Percentiles rank a stretch among this genome's conserved stretches.
phyloP scores from a whole-genome alignment of 306 rosid species.

The Ormosia emarginata region DNA sequence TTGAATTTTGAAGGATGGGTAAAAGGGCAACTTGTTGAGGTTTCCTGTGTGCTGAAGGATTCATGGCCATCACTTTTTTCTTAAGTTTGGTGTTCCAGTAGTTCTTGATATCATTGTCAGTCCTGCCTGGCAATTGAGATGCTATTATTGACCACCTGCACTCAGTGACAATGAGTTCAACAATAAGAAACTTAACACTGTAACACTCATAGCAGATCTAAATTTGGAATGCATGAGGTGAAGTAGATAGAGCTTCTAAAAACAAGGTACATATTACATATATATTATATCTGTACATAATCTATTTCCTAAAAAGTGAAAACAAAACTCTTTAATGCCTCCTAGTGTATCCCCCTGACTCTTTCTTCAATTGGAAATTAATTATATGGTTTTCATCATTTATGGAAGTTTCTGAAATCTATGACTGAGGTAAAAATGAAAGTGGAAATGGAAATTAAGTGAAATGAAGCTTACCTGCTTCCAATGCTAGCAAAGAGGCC shows the following conservation, averaged over 20 bases:
- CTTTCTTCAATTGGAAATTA: neutral
- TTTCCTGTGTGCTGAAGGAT: slow-evolving; percentile 31
- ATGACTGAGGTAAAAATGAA: neutral
- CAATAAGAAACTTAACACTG: neutral
- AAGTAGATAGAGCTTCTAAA: neutral
- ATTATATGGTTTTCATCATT: neutral
- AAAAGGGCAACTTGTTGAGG: slow-evolving; percentile 31
- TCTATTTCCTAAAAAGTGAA: neutral
- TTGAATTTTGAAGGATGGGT: slow-evolving; percentile 36
- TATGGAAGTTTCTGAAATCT: neutral
- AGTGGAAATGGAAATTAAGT: neutral
- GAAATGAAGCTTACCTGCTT: slow-evolving; percentile 61
- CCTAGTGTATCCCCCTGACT: neutral
- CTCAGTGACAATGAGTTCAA: neutral
- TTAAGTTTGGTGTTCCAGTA: slow-evolving; percentile 97
- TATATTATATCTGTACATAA: neutral
- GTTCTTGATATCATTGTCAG: slow-evolving; percentile 91
- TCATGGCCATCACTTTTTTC: slow-evolving; percentile 58
- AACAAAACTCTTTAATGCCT: neutral
- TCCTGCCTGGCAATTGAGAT: slow-evolving; percentile 79
- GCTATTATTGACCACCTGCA: slow-evolving; percentile 97
- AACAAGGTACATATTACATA: neutral
- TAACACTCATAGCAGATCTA: slow-evolving; percentile 13
- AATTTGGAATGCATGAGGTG: slow-evolving; percentile 20
- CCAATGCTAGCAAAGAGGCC: slow-evolving; percentile 83